Evolutionary conservation across 2,329 filamentous ascomycete genomes (phyloP).

Genomic region (Talaromyces sp.): DNA sequence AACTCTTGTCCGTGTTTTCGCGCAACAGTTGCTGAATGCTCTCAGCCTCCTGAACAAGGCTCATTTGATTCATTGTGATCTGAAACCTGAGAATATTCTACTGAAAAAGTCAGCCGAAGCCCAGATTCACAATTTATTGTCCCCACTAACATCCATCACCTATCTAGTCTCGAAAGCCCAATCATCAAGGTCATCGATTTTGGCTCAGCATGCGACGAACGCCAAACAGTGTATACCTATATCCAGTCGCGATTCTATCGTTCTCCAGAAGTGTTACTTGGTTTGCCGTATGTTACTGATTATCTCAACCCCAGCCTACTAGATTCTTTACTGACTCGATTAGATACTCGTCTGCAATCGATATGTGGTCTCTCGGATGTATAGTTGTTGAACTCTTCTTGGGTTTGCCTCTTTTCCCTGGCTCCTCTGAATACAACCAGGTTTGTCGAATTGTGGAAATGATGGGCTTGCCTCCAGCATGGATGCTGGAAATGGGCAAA

Average conservation of each 20-base stretch:
- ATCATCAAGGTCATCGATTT: slow-evolving; percentile 99
- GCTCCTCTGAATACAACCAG: slow-evolving; percentile 98
- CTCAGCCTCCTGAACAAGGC: slow-evolving; percentile 93
- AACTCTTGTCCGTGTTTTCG: slow-evolving; percentile 94
- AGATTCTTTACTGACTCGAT: slow-evolving; percentile 16
- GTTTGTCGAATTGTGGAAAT: slow-evolving; percentile 97
- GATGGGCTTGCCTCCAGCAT: slow-evolving; percentile 92
- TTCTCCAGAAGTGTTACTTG: slow-evolving; percentile 93
- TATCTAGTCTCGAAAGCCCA: slow-evolving; percentile 79
- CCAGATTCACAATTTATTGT: background rate
- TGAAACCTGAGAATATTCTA: slow-evolving; percentile 97
- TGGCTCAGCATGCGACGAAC: slow-evolving; percentile 95
- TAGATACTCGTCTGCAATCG: slow-evolving; percentile 92
- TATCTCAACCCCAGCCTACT: background rate
- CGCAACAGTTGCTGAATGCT: slow-evolving; percentile 92
- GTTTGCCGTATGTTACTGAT: slow-evolving; percentile 64
- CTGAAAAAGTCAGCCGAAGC: slow-evolving; percentile 73
- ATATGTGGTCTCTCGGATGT: slow-evolving; percentile 99
- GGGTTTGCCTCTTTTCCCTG: slow-evolving; percentile 89
- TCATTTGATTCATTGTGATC: slow-evolving; percentile 92
- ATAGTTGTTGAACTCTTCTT: slow-evolving; percentile 98
- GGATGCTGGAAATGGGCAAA: slow-evolving; percentile 99
- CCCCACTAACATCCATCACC: slow-evolving; percentile 12
- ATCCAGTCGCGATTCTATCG: slow-evolving; percentile 98
- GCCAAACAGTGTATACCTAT: slow-evolving; percentile 98